A percentile compares a stretch with the other conserved stretches of the same genome.
Conservation (phyloP, 768 basidiomycete genomes). For the Mycena pura region DNA sequence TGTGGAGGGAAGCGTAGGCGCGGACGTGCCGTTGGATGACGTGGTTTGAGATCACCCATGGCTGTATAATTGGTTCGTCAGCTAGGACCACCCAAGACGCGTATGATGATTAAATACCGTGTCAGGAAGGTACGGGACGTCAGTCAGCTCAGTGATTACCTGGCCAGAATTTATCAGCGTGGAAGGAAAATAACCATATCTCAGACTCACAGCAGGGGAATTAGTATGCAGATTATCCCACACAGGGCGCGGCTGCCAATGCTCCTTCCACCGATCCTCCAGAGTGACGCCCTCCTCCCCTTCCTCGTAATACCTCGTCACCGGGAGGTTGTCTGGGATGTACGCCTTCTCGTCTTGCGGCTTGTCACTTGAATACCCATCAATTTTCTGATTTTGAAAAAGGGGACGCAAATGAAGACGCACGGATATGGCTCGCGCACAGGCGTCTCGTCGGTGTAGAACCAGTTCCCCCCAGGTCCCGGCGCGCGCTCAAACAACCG, state of each 20-base stretch:
- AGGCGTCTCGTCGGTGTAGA: slow-evolving; percentile 31
- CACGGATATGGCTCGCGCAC: slow-evolving; percentile 29
- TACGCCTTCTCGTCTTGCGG: slow-evolving; percentile 2
- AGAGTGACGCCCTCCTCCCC: slow-evolving; percentile 19
- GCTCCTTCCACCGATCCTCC: slow-evolving; percentile 28
- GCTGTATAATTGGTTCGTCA: slow-evolving; percentile 7
- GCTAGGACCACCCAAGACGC: background rate
- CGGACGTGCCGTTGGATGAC: slow-evolving; percentile 37
- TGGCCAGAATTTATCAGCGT: background rate
- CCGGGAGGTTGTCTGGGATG: slow-evolving; percentile 16
- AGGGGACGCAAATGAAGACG: background rate
- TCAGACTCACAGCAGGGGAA: slow-evolving; percentile 24
- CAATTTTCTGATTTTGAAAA: too few species aligned
- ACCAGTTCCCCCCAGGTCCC: slow-evolving; percentile 32
- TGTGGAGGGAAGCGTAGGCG: slow-evolving; percentile 38
- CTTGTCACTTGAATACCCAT: slow-evolving; percentile 1
- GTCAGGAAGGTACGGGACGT: slow-evolving; percentile 27
- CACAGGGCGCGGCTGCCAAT: slow-evolving; percentile 30
- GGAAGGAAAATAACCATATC: background rate
- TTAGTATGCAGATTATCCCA: slow-evolving; percentile 30
- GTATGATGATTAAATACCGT: slow-evolving; percentile 4
- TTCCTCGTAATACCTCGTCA: slow-evolving; percentile 19
- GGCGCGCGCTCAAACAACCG: slow-evolving; percentile 28
- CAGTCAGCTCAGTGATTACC: slow-evolving; percentile 31
- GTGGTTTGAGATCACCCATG: slow-evolving; percentile 30